Base-by-base conservation (phyloP, 805 yeast species). In the Schwanniomyces polymorphus region DNA sequence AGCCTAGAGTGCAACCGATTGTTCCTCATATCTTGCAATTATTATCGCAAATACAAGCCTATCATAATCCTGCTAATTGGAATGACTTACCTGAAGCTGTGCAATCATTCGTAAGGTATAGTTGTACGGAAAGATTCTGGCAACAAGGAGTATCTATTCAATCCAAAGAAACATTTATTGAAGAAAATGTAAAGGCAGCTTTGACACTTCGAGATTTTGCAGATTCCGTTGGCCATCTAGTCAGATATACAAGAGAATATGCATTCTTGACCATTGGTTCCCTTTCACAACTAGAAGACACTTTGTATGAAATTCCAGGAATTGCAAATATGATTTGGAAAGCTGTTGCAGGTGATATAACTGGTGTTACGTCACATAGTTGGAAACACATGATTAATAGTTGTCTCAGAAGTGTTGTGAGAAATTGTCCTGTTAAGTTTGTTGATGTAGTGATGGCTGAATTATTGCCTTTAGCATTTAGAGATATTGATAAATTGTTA, bases 381-480 rank as follows among this genome's bases (percentile, higher is more conserved):
- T 94, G 99, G 99, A 86, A 96, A 53, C 99, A 95, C 62, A 88
- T 94, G 85, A 84, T 92, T 38, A 91, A 92, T 54, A 79, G 92
- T 39, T 94, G 94, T 46, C 78, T 94, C 44, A 79, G 98, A 55
- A 88, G 89, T 47, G 86, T 91, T 7, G 81, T 94, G 38, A 86
- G 89, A 57, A 88, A 89, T 62, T 94, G 99, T 65, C 99, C 99
- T 1, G 74, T 79, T 1, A 78, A 77, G 38, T 80, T 75, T 59
- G 82, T 88, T 38, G 80, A 78, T 35, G 68, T 78, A 2, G 94
- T 92, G 58, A 81, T 91, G 86, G 64, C 79, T 11, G 86, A 83
- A 47, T 81, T 94, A 50, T 71, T 94, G 47, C 97, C 97, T 2
- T 84, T 78, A 52, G 81, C 88, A 38, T 80, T 92, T 49, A 68